Base-by-base conservation (phyloP, 176 grass and related monocot genomes). In the Thalia dealbata region DNA sequence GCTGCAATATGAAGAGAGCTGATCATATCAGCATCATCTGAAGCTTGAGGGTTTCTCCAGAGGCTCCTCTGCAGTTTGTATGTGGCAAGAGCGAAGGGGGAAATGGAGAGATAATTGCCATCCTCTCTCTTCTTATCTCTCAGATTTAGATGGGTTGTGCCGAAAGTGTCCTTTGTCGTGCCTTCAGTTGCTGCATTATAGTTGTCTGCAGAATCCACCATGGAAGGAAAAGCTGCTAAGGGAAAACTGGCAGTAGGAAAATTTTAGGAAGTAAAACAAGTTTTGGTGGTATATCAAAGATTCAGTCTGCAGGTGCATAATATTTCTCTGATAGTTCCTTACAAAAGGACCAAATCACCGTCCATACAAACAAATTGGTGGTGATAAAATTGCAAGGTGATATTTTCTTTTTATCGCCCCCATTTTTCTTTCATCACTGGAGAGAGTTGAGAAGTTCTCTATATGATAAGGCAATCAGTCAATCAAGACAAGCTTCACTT, bases 21-120 rank as follows among this genome's bases (percentile, higher is more conserved):
- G 3, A 82, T 10, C 63, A 11, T 78, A 56, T 50, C 69, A 38
- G 32, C 32, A 8, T 23, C 0, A 14, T 86, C 76, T 0, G 66
- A 81, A 15, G 79, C 69, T 45, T 65, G 79, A 0, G 79, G 51
- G 19, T 78, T 58, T 44, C 28, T 88, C 90, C 91, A 95, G 6
- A 95, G 41, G 1, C 50, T 69, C 14, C 84, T 87, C 64, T 87
- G 74, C 81, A 83, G 72, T 62, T 75, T 79, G 67, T 90, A 85
- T 0, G 82, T 85, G 0, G 80, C 84, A 1, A 90, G 41, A 1
- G 84, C 91, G 55, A 95, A 95, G n/a, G 87, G 84, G 3, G 77
- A 83, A 22, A 95, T 67, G 16, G 52, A 32, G 0, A 76, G 56
- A 6, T 13, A 63, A 62, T 78, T 82, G 30, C 19, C 50, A 0